Evolutionary conservation across 495 filamentous ascomycete species (phyloP), one percentile per base, ranked within the genome.

Genomic region (Penicillium coffeae): DNA sequence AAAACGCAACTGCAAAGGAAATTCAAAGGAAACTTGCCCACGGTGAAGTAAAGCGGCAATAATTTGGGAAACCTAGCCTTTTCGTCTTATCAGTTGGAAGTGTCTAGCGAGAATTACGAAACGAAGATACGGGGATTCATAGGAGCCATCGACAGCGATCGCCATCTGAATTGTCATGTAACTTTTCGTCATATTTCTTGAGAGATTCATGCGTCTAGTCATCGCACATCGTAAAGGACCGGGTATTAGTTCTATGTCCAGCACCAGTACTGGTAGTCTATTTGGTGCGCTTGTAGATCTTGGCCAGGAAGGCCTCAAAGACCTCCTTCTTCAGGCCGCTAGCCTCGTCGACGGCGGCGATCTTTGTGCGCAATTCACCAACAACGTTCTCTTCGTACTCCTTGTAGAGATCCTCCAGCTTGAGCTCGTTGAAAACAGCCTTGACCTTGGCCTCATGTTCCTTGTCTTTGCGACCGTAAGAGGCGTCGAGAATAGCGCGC

Each of bases 211-310:
- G n/a, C n/a, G n/a, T n/a, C n/a, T n/a, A 30, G 10, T 30, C 25
- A 30, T 30, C 4, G 10, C 34, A 20, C 13, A 32, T 8, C 8
- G 12, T 35, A n/a, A 25, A 39, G 38, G 27, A 14, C 22, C 13
- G 18, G 36, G 18, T 40, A n/a, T 18, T 44, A 12, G 19, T 20
- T n/a, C 30, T 20, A 45, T 12, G 18, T 20, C 30, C n/a, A 19
- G 8, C n/a, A 13, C 36, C 32, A 18, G 27, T 45, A 15, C 22
- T 7, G 18, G 5, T 36, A 15, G 22, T 61, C 55, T 73, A 96
- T 73, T 94, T 96, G 77, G 79, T 93, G 59, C 93, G 80, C 79
- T 95, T 94, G 76, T 96, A 96, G 65, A 98, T 96, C 81, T 97
- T 98, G 62, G 70, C 73, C 54, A 98, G 75, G 81, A 96, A 97